Evolutionary conservation across 352 stramenopile species (phyloP), one percentile per base, ranked within the genome.

Genomic region (Globisporangium iwayamae): DNA sequence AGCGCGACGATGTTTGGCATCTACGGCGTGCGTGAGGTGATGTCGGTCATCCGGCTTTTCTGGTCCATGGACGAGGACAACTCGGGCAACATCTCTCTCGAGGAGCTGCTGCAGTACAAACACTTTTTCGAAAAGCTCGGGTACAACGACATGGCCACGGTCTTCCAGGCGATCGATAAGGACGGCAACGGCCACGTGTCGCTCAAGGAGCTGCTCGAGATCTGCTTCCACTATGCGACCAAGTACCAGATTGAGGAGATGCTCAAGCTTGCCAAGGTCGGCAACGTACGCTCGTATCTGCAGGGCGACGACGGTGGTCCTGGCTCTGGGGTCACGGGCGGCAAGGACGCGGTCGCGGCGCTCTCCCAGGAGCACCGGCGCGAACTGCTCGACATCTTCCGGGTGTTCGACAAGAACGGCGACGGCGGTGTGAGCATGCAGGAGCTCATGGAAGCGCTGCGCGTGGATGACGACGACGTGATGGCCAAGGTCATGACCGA

Each of bases 41-140:
- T 91, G 83, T 84, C 81, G 4, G 72, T 91, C 5, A 85, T 91
- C 30, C 80, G 83, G 0, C 70, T 91, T 4, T 91, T 91, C 60
- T 86, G 77, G 76, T 78, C 69, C 41, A 89, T 91, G 74, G 81
- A 91, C 53, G 69, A 76, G n/a, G 83, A 91, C 52, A 60, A 66
- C 56, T 91, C 83, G 13, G 83, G 83, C 0, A 73, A 67, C n/a
- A 77, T 91, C 16, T 76, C 77, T 14, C 55, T 89, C 50, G 30
- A 53, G 1, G 83, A 91, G 57, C 60, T 91, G 36, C 72, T 87
- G 14, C 61, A 75, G 16, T 91, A 77, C 72, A 76, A 79, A 28
- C 30, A 72, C 4, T 83, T 85, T 46, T 90, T 91, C 55, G 81
- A 90, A 16, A 85, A 87, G 45, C 66, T 91, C 43, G 79, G 81